Conservation (phyloP, 768 basidiomycete species). For the Gyrodon lividus region DNA sequence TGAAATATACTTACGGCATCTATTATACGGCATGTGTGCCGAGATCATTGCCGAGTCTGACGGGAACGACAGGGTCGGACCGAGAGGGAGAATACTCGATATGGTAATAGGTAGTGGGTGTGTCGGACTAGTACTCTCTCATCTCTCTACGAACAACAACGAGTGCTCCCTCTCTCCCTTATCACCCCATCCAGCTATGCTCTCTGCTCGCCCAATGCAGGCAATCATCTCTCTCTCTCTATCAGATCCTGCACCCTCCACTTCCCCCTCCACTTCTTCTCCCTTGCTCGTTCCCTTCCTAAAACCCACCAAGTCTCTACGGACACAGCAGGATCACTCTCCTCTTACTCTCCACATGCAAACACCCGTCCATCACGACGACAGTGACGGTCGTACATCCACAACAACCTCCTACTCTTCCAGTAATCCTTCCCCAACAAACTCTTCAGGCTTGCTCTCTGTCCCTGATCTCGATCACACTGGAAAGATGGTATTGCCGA, state of each 20-base stretch:
- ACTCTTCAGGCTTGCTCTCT: background rate
- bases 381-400: background rate
- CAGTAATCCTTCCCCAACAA: background rate
- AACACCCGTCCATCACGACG: background rate
- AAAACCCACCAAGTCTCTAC: background rate
- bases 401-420: background rate
- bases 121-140: background rate
- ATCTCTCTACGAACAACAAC: background rate
- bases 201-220: slow-evolving; percentile 39
- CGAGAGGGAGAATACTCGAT: slow-evolving; percentile 2
- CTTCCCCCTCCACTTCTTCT: background rate
- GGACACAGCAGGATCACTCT: background rate
- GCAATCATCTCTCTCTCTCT: slow-evolving; percentile 14
- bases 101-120: background rate
- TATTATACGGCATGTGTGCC: background rate
- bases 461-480: slow-evolving; percentile 8
- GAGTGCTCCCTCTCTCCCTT: slow-evolving; percentile 4
- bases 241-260: background rate
- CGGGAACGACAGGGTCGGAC: slow-evolving; percentile 7
- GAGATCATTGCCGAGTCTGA: background rate
- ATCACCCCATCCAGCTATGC: slow-evolving; percentile 24
- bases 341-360: too few species aligned
- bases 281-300: background rate
- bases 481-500: slow-evolving; percentile 5
- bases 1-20: too few species aligned